phyloP scores from a whole-genome alignment of 441 rosid species.

The Syzygium malaccense region DNA sequence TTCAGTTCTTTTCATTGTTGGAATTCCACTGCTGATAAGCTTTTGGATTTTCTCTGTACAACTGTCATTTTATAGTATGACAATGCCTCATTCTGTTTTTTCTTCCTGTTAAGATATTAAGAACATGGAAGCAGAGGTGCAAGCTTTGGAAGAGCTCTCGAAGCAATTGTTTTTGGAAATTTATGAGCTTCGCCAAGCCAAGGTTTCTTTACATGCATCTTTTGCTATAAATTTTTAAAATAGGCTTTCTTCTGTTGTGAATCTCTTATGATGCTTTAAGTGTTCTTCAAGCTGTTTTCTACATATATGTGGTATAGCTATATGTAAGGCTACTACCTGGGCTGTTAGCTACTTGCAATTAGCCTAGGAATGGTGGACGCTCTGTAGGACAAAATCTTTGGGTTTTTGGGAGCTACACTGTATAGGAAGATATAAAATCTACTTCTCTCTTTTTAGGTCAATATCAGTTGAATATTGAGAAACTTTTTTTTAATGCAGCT shows the following conservation, averaged over 20 bases:
- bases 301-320: not conserved
- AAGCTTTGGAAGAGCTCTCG: slow-evolving; percentile 89
- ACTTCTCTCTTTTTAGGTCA: not conserved
- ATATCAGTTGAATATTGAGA: not conserved
- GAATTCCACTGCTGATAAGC: not conserved
- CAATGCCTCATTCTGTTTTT: not conserved
- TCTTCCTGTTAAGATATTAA: slow-evolving; percentile 49
- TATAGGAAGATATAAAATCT: not conserved
- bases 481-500: not conserved
- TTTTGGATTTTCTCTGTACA: not conserved
- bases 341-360: not conserved
- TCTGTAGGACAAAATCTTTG: not conserved
- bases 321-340: not conserved
- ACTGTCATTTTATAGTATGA: not conserved
- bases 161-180: slow-evolving; percentile 98
- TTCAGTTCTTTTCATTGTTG: not conserved
- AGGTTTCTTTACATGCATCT: slow-evolving; percentile 35
- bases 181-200: slow-evolving; percentile 97
- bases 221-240: not conserved
- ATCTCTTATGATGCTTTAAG: not conserved
- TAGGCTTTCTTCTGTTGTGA: not conserved
- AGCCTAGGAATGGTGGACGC: not conserved
- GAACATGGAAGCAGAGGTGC: slow-evolving; percentile 90
- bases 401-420: not conserved
- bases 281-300: not conserved